Base-by-base conservation (phyloP, 106 monocot genomes). In the Platanthera zijinensis region DNA sequence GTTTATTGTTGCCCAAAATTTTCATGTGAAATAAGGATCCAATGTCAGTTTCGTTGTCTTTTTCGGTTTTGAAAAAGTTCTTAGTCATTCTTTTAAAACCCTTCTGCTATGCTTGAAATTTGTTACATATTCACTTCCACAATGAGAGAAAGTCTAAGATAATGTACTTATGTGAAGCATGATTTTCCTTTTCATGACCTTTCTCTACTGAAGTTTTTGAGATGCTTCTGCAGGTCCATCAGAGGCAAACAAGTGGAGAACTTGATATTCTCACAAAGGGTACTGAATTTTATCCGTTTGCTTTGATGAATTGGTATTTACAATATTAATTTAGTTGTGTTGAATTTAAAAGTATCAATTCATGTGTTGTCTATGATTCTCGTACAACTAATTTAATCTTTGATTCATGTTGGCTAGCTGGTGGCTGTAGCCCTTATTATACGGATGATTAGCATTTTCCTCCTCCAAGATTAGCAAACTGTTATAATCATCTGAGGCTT, bases 231-330 rank as follows among this genome's bases (percentile, higher is more conserved):
- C 59, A 78, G 78, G 78, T 78, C 9, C 78, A 78, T 72, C 48
- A 78, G 46, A 47, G 72, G 6, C 78, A 78, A 72, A 48, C 57
- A 11, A 57, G 71, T 48, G 72, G 59, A 59, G 78, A 78, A 59
- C 69, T 78, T 56, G 72, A 78, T 50, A 72, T 78, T 57, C 78
- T 78, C 12, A 78, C 78, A 57, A 78, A 78, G 49, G 78, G 78
- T 78, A 72, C 71, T 47, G 4, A 56, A 11, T 72, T 51, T 51
- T 72, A 51, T 72, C 10, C 10, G 72, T 71, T 39, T 71, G 51
- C 72, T 19, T 0, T 50, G 2, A 10, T 50, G 51, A 72, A 50
- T 72, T 72, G 50, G 72, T 72, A 51, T 72, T 72, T 50, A 51
- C 21, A 22, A 15, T 15, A 45, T 11, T 50, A 72, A 9, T 50